Evolutionary conservation across 2,329 filamentous ascomycete genomes (phyloP).

Genomic region (Orbilia quercus): DNA sequence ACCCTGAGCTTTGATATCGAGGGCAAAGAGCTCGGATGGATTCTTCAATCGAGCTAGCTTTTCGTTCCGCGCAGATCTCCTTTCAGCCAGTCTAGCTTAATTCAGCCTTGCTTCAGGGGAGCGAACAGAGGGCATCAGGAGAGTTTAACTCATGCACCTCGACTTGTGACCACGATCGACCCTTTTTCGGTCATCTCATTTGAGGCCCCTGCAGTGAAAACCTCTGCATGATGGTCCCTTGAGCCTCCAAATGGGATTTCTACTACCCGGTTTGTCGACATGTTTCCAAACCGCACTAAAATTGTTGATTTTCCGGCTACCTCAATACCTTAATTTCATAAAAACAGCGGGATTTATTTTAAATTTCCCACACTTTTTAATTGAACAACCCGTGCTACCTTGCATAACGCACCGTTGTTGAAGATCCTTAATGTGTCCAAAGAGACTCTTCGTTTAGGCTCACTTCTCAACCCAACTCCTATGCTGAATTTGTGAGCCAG

Average conservation of each 20-base stretch:
- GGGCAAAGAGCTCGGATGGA: not conserved
- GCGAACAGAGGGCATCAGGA: not conserved
- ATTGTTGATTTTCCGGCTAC: constrained; percentile 4
- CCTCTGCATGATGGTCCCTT: constrained; percentile 6
- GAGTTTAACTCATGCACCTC: not conserved
- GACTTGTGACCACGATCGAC: constrained; percentile 2
- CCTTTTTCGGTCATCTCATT: constrained; percentile 2
- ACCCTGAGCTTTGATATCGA: not conserved
- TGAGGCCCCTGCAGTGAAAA: constrained; percentile 6
- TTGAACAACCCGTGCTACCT: not conserved
- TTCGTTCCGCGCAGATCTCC: not conserved
- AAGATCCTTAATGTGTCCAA: not conserved
- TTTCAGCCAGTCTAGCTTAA: too few relatives aligned
- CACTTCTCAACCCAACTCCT: too few relatives aligned
- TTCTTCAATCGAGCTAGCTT: constrained; percentile 1
- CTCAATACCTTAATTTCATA: not conserved
- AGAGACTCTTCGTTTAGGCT: too few relatives aligned
- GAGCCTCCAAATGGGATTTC: constrained; percentile 15
- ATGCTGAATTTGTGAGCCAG: too few relatives aligned
- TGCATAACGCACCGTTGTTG: constrained; percentile 3
- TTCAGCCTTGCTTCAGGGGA: too few relatives aligned
- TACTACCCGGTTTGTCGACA: constrained; percentile 7
- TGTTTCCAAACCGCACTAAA: constrained; percentile 9
- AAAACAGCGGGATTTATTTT: not conserved
- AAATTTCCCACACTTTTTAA: not conserved